phyloP scores from a whole-genome alignment of 2,329 filamentous ascomycete species.

The Massarina eburnea region DNA sequence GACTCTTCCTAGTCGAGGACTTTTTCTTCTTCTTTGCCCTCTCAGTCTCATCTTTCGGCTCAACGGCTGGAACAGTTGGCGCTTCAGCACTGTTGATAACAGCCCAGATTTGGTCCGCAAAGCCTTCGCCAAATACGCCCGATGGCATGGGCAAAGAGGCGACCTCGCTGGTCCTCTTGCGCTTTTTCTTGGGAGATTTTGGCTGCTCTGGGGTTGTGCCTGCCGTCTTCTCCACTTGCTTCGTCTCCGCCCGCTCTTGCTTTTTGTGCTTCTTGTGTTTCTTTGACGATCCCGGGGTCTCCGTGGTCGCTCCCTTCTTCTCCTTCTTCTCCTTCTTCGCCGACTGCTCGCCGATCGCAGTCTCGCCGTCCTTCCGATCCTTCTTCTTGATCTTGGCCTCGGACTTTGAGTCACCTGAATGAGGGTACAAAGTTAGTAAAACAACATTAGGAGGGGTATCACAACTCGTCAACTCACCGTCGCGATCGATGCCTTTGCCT shows the following conservation, averaged over 20 bases:
- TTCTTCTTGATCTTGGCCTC: background rate
- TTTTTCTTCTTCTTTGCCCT: constrained; percentile 10
- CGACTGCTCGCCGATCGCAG: background rate
- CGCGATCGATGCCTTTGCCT: background rate
- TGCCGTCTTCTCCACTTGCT: constrained; percentile 4
- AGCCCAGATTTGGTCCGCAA: constrained; percentile 5
- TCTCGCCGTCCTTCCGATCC: constrained; percentile 8
- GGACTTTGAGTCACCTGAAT: no score
- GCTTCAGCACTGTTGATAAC: constrained; percentile 1
- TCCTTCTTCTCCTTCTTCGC: constrained; percentile 9
- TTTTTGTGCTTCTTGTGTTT: no score
- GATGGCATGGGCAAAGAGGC: background rate
- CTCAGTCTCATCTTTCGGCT: background rate
- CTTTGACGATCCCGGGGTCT: background rate
- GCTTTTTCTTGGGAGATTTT: constrained; percentile 6
- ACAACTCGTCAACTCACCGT: background rate
- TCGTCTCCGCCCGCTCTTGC: constrained; percentile 6
- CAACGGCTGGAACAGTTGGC: background rate
- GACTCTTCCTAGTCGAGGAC: constrained; percentile 5
- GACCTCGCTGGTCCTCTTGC: constrained; percentile 8
- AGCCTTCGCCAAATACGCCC: constrained; percentile 2
- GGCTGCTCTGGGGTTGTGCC: background rate
- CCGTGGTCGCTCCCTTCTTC: background rate
- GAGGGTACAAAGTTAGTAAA: no score
- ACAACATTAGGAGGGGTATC: background rate